These are phyloP conservation scores for Tardiomyces blankii DNA, from an alignment of 1,139 yeast genomes.

Conservation along the genomic window DNA sequence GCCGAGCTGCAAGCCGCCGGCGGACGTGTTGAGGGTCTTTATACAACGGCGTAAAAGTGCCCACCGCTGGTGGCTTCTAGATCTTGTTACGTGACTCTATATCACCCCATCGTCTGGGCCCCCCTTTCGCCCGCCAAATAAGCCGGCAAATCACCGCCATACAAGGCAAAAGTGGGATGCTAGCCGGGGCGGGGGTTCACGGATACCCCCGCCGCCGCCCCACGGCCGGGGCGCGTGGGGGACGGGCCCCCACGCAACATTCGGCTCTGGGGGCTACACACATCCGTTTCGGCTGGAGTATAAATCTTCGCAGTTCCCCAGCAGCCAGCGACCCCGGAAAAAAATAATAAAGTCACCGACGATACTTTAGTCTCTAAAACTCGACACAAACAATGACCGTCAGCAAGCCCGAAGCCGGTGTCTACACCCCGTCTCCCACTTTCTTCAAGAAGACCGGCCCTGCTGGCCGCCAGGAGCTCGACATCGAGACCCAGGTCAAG, in stretches of 20 bases:
- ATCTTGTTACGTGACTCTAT: too few species aligned
- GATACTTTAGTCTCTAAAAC: background rate
- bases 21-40: too few species aligned
- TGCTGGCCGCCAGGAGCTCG: conserved; percentile 27
- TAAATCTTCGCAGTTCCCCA: background rate
- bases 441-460: conserved; percentile 33
- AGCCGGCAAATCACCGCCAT: too few species aligned
- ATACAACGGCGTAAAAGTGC: too few species aligned
- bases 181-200: too few species aligned
- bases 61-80: too few species aligned
- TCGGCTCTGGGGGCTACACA: too few species aligned
- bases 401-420: conserved; percentile 21
- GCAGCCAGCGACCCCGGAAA: too few species aligned
- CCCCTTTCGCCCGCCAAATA: too few species aligned
- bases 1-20: too few species aligned
- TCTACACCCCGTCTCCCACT: conserved; percentile 40
- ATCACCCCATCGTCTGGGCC: too few species aligned
- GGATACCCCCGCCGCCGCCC: background rate
- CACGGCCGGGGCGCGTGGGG: background rate
- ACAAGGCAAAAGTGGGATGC: too few species aligned
- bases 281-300: background rate
- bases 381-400: background rate
- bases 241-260: background rate
- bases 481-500: conserved; percentile 32
- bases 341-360: background rate